Base-by-base conservation (phyloP, 1,139 yeast species). In the Saccharomyces hybrid region DNA sequence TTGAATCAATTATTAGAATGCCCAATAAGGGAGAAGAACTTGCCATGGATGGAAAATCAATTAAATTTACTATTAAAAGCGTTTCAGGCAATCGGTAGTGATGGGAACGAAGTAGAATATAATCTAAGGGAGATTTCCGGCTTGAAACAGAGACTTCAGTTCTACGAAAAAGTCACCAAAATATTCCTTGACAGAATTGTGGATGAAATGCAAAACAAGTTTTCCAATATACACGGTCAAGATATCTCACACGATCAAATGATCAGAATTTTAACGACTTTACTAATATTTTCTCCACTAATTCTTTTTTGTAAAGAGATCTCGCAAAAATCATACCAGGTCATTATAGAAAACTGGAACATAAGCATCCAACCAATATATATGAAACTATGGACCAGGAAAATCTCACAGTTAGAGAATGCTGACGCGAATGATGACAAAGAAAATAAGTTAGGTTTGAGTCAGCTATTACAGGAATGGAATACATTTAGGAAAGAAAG, bases 71-170 rank as follows among this genome's bases (percentile, higher is more conserved):
- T 91, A 50, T 84, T 80, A 64, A 77, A 78, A 53, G 95, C 96
- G 0, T 70, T 86, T 51, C 74, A 72, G 48, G 84, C 88, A 1
- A 81, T 83, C 42, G 75, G 78, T 58, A 81, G 83, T 58, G 74
- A 66, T 55, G 77, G 73, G 57, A 70, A 69, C 16, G 70, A 72
- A 23, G 71, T 68, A 19, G 63, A 68, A 9, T 78, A 75, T 48
- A 80, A 80, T 57, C 69, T 87, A 58, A 84, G 88, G 49, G 76
- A 80, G 13, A 86, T 89, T 89, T 76, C 77, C 58, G 96, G 96
- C 0, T 74, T 89, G 57, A 79, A 77, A 59, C 93, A 88, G 64
- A 84, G 86, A 65, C 79, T 83, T 54, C 73, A 75, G 14, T 77
- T 76, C 11, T 88, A 86, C 63, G 88, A 85, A 61, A 69, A 73